Evolutionary conservation across 352 stramenopile species (phyloP).

Genomic region (Phytophthora kernoviae): DNA sequence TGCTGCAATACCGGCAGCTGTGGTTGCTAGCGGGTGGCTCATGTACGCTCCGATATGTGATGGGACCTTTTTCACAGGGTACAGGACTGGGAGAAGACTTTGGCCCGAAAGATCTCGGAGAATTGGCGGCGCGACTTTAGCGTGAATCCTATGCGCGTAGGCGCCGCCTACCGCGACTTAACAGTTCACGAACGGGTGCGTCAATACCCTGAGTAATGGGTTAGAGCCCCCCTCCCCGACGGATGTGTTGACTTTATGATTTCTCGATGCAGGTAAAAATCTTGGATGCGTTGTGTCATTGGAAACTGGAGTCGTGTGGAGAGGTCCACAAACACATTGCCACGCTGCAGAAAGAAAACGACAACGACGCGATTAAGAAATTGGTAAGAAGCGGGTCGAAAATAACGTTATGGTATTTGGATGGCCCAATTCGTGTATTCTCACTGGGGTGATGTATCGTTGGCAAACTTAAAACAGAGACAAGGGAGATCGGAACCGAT

Average conservation of each 20-base stretch:
- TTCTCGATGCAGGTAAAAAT: slow-evolving; percentile 56
- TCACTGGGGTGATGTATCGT: slow-evolving; percentile 9
- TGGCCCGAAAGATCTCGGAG: slow-evolving; percentile 76
- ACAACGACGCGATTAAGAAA: slow-evolving; percentile 55
- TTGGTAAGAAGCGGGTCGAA: slow-evolving; percentile 46
- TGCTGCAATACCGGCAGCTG: slow-evolving; percentile 2
- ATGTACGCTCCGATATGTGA: slow-evolving; percentile 6
- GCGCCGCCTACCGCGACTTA: slow-evolving; percentile 59
- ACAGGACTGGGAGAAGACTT: slow-evolving; percentile 81
- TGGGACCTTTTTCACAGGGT: slow-evolving; percentile 46
- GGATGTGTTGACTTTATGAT: slow-evolving; percentile 1
- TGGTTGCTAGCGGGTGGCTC: slow-evolving; percentile 16
- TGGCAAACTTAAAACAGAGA: slow-evolving; percentile 38
- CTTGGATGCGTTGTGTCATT: slow-evolving; percentile 82
- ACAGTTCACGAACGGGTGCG: slow-evolving; percentile 63
- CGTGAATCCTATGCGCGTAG: slow-evolving; percentile 63
- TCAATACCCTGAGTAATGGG: slow-evolving; percentile 7
- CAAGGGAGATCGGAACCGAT: slow-evolving; percentile 73
- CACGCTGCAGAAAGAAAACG: slow-evolving; percentile 65
- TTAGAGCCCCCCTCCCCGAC: too few relatives aligned
- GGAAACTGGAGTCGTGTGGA: slow-evolving; percentile 77
- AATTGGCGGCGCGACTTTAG: slow-evolving; percentile 77
- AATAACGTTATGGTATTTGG: slow-evolving; percentile 2
- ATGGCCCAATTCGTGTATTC: neutral
- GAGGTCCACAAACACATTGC: slow-evolving; percentile 83